phyloP scores from a whole-genome alignment of 2,329 filamentous ascomycete genomes.

The Sclerotinia spermophila region DNA sequence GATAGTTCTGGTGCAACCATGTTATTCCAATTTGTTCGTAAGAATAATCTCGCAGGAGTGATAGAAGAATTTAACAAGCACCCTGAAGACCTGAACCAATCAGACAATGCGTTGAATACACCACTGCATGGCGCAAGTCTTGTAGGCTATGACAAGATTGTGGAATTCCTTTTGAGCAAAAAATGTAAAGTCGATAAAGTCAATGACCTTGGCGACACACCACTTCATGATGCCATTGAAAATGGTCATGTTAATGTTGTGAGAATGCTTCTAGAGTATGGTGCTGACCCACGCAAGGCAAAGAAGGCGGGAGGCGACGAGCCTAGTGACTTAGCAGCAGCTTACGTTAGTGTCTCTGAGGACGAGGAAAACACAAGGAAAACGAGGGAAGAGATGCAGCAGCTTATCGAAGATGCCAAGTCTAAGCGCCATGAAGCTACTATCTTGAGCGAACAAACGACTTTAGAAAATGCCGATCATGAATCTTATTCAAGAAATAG shows the following conservation, averaged over 20 bases:
- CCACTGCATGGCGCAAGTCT: slow-evolving; percentile 90
- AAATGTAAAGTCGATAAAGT: slow-evolving; percentile 80
- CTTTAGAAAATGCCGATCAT: slow-evolving; percentile 41
- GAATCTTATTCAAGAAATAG: slow-evolving; percentile 54
- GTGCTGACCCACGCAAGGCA: slow-evolving; percentile 85
- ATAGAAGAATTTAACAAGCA: slow-evolving; percentile 67
- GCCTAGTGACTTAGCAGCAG: slow-evolving; percentile 77
- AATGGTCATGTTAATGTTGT: slow-evolving; percentile 91
- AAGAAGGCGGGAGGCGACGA: slow-evolving; percentile 85
- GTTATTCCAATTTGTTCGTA: slow-evolving; percentile 82
- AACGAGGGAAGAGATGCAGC: slow-evolving; percentile 61
- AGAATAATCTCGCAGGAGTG: slow-evolving; percentile 73
- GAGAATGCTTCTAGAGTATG: slow-evolving; percentile 75
- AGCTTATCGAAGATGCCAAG: slow-evolving; percentile 59
- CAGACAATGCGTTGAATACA: slow-evolving; percentile 94
- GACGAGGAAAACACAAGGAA: slow-evolving; percentile 42
- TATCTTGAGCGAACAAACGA: slow-evolving; percentile 53
- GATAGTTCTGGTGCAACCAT: slow-evolving; percentile 91
- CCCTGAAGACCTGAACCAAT: slow-evolving; percentile 81
- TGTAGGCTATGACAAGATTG: slow-evolving; percentile 81
- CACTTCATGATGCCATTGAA: slow-evolving; percentile 91
- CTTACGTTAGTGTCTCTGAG: slow-evolving; percentile 57
- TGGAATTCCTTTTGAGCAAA: slow-evolving; percentile 78
- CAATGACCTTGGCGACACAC: slow-evolving; percentile 83
- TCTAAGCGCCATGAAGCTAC: slow-evolving; percentile 49